Evolutionary conservation across 169 alveolate species (phyloP).

Genomic region (Ichthyophthirius multifiliis): DNA sequence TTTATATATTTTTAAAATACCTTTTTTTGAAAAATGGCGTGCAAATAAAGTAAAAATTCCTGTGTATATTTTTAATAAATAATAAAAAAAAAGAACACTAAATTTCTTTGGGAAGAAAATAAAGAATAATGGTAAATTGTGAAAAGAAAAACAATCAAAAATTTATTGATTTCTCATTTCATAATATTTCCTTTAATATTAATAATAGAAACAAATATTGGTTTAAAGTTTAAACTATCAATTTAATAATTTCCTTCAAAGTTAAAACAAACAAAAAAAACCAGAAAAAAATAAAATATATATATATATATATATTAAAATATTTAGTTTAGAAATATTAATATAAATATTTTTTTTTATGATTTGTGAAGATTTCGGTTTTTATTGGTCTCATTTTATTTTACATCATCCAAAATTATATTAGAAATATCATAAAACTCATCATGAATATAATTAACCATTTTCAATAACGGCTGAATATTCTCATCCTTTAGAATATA

Average conservation of each 20-base stretch:
- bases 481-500: neutral
- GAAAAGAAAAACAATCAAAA: neutral
- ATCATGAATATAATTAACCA: slow-evolving; percentile 11
- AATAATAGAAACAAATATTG: neutral
- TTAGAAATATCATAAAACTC: neutral
- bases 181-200: neutral
- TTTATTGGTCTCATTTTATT: slow-evolving; percentile 6
- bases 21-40: neutral
- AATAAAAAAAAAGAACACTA: neutral
- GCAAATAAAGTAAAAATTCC: neutral
- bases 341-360: neutral
- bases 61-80: neutral
- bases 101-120: slow-evolving; percentile 6
- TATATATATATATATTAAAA: neutral
- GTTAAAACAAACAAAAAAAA: too few species aligned
- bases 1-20: neutral
- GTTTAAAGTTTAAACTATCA: neutral
- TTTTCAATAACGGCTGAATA: slow-evolving; percentile 14
- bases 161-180: neutral
- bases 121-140: neutral
- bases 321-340: neutral
- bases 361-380: slow-evolving; percentile 11
- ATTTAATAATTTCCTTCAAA: neutral
- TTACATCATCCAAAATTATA: neutral
- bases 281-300: too few species aligned